A percentile compares a stretch with the other conserved stretches of the same genome.
These are phyloP conservation scores for Xylaria sp. DNA, from an alignment of 2,329 filamentous ascomycete genomes.

Conservation along the genomic window DNA sequence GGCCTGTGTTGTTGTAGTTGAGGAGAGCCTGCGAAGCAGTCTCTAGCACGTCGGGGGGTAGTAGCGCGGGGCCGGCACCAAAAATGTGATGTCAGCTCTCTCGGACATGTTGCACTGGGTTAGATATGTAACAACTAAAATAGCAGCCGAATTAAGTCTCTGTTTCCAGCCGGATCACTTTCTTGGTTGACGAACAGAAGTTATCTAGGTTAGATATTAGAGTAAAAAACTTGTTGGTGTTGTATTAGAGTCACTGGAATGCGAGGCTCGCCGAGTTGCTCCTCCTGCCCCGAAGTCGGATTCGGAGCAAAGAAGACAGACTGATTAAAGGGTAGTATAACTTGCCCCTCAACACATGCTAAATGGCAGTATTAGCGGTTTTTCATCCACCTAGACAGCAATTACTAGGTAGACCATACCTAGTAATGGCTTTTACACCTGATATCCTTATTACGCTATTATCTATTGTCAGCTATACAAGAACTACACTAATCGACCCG, in stretches of 20 bases:
- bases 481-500: too few relatives aligned
- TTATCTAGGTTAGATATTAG: background rate
- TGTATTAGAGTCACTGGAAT: slow-evolving; percentile 2
- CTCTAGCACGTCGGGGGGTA: background rate
- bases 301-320: slow-evolving; percentile 4
- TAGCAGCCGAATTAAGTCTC: background rate
- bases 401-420: background rate
- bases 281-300: slow-evolving; percentile 41
- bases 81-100: slow-evolving; percentile 1
- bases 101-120: background rate
- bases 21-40: background rate
- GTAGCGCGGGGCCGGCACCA: background rate
- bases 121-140: background rate
- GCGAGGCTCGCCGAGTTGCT: background rate
- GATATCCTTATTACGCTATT: background rate
- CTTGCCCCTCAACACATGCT: background rate
- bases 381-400: background rate
- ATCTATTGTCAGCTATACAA: background rate
- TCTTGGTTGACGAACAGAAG: slow-evolving; percentile 62
- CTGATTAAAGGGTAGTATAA: background rate
- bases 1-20: background rate
- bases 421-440: too few relatives aligned
- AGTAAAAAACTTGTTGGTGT: background rate
- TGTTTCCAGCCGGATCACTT: background rate
- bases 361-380: background rate